Evolutionary conservation across 2,329 filamentous ascomycete genomes (phyloP).

Genomic region (Epichloe bromicola): DNA sequence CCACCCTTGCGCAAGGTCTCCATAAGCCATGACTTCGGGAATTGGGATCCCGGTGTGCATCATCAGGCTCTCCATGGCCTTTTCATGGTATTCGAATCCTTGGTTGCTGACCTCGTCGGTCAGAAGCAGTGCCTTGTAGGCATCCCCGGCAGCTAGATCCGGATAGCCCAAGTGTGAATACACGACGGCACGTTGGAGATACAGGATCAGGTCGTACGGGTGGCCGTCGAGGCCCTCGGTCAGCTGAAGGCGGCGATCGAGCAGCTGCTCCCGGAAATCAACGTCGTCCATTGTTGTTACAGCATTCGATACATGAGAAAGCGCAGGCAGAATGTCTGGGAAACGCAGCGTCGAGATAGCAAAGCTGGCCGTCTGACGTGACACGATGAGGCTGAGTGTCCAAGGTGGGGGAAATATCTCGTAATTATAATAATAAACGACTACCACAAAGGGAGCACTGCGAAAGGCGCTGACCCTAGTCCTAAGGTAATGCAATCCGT

Average conservation of each 20-base stretch:
- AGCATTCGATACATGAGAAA: not conserved
- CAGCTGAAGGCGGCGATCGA: conserved; percentile 41
- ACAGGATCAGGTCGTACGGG: conserved; percentile 51
- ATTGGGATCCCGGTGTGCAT: conserved; percentile 20
- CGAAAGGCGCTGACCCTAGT: not conserved
- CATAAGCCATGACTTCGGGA: conserved; percentile 34
- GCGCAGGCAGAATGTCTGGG: not conserved
- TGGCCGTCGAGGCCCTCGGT: conserved; percentile 39
- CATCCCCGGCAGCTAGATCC: conserved; percentile 79
- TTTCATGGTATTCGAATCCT: conserved; percentile 69
- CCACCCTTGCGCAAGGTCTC: conserved; percentile 25
- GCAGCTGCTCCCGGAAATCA: conserved; percentile 29
- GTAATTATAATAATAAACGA: no score
- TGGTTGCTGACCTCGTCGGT: conserved; percentile 70
- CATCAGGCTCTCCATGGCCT: conserved; percentile 40
- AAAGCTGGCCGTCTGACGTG: not conserved
- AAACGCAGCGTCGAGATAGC: not conserved
- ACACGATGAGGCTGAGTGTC: no score
- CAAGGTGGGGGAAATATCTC: no score
- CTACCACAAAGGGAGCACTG: not conserved
- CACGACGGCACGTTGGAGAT: conserved; percentile 55
- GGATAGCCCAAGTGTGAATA: conserved; percentile 71
- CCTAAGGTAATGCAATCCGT: no score
- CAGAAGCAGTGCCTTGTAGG: conserved; percentile 79
- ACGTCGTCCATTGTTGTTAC: conserved; percentile 18